Base-by-base conservation (phyloP, 2,329 filamentous ascomycete species). In the Fusarium sp. region DNA sequence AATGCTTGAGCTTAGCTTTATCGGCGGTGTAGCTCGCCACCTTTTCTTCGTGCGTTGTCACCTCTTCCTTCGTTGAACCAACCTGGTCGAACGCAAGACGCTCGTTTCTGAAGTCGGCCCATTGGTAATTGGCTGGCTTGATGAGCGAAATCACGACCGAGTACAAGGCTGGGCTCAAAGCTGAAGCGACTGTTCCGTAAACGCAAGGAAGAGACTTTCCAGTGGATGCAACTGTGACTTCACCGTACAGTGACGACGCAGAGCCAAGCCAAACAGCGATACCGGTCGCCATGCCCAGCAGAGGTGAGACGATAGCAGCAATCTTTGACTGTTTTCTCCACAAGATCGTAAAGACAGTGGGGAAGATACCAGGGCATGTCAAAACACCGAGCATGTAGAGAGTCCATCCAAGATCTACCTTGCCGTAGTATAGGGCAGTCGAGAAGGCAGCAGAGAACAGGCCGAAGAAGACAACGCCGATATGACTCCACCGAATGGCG, bases 361-460 rank as follows among this genome's bases (percentile, higher is more conserved):
- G 87, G 71, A 89, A 86, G 60, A 88, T 87, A 0, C 87, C 87
- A 0, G 87, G 86, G 41, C 86, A 88, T 1, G 86, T 88, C 15
- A 89, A 72, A 2, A 88, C 85, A 8, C 87, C 85, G 0, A 89
- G 83, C 86, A 89, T 87, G 69, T 89, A 88, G 4, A 88, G 68
- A 0, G 86, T 88, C 87, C 87, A 90, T 2, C 85, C 84, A 0
- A 90, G 81, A 53, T 89, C 85, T 9, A 89, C 84, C 0, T 87
- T 86, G 0, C 86, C 87, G 51, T 89, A 88, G 77, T 89, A 83
- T 3, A 89, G 77, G 58, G 87, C 84, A 0, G 87, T 88, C 15
- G 86, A 86, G 66, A 89, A 88, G 0, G 82, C 84, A 0, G 87
- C 86, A 0, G 86, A 85, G 63, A 89, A 87, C 0, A 87, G 74